Base-by-base conservation (phyloP, 345 rosid genomes). In the Bruguiera sexangula region DNA sequence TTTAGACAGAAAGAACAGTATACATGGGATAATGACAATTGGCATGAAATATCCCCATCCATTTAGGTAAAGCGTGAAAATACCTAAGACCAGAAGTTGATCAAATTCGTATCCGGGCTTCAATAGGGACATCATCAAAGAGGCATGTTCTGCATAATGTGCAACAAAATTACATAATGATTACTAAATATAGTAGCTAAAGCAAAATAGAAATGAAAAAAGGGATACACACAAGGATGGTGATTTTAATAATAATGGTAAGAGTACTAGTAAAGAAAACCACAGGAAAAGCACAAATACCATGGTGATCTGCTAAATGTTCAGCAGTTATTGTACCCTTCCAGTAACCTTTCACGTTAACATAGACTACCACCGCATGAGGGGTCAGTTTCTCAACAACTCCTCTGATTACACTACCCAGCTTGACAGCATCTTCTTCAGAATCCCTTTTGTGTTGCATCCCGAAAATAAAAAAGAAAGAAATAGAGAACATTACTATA, bases 251-350 rank as follows among this genome's bases (percentile, higher is more conserved):
- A 56, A 56, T 3, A 24, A 56, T 4, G 11, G 31, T 11, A 56
- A 24, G 60, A 3, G 29, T 27, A 10, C 18, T 13, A 43, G 5
- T 43, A 43, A 43, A 43, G 50, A 43, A 56, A 56, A 24, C 30
- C 37, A 37, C 7, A 36, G 54, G 7, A 29, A 20, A 63, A 75
- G 69, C 75, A 71, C 68, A 71, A 60, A 62, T 86, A 95, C 99
- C 99, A 79, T 84, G 90, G 79, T 86, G 96, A 80, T 95, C 99
- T 61, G 97, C 89, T 83, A 95, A 78, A 81, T 95, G 99, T 76
- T 91, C 96, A 63, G 80, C 70, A 60, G 85, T 69, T 72, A 95
- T 82, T 75, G 82, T 85, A 70, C 99, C 99, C 87, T 79, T 92
- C 68, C 82, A 72, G 78, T 80, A 67, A 69, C 82, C 83, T 74